Evolutionary conservation across 352 stramenopile species (phyloP).

Genomic region (Phytopythium ostracodes): DNA sequence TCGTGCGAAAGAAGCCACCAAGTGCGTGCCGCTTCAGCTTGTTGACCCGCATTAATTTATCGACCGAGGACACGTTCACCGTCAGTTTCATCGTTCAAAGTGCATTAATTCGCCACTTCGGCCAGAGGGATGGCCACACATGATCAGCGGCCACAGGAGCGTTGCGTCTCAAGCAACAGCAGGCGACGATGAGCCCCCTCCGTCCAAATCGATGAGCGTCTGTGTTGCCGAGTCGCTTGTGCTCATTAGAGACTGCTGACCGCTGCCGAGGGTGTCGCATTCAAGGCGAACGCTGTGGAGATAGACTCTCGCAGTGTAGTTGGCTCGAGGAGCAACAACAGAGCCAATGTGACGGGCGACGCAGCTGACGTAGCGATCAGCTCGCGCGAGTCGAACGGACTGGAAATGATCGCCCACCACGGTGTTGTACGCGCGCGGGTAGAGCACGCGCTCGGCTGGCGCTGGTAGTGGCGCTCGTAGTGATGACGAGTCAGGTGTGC

Average conservation of each 20-base stretch:
- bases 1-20: too few species aligned
- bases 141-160: too few species aligned
- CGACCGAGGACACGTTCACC: not conserved
- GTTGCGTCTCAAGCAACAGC: too few species aligned
- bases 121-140: too few species aligned
- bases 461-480: too few species aligned
- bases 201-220: not conserved
- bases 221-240: not conserved
- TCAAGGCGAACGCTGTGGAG: not conserved
- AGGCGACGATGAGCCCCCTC: not conserved
- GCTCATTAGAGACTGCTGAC: not conserved
- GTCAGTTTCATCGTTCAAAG: not conserved
- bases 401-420: not conserved
- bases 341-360: conserved; percentile 1
- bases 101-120: not conserved
- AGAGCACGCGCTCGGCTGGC: not conserved
- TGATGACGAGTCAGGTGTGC: not conserved
- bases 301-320: not conserved
- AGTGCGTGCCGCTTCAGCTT: too few species aligned
- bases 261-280: not conserved
- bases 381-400: not conserved
- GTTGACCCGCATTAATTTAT: too few species aligned
- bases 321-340: not conserved
- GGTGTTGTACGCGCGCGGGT: not conserved
- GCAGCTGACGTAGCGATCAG: not conserved